These are phyloP conservation scores for Carallia pectinifolia DNA, from an alignment of 345 rosid species.

Conservation along the genomic window DNA sequence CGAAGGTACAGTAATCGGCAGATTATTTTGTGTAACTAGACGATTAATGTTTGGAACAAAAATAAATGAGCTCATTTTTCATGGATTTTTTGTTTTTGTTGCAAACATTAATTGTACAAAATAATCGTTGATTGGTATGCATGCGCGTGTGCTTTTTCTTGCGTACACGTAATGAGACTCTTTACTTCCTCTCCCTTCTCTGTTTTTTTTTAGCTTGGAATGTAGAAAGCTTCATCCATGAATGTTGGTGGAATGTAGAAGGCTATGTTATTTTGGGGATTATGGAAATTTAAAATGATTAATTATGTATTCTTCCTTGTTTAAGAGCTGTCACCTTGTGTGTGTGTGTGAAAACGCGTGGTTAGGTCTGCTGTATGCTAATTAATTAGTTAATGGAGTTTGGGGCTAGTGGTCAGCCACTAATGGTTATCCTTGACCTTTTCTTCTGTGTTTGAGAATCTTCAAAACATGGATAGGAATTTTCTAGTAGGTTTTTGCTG, in stretches of 20 bases:
- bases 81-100: too few species aligned
- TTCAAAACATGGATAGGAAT: not conserved
- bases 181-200: not conserved
- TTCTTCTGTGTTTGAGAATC: not conserved
- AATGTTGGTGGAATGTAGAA: not conserved
- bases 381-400: slow-evolving; percentile 5
- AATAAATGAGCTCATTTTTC: too few species aligned
- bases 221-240: not conserved
- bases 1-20: too few species aligned
- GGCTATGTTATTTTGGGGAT: not conserved
- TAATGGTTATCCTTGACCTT: not conserved
- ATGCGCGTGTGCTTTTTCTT: too few species aligned
- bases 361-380: slow-evolving; percentile 4
- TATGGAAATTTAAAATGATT: not conserved
- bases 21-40: too few species aligned
- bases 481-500: not conserved
- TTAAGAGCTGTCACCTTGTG: not conserved
- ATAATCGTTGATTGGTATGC: too few species aligned
- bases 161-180: too few species aligned
- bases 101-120: too few species aligned
- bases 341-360: not conserved
- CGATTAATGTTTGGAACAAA: too few species aligned
- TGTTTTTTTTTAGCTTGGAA: not conserved
- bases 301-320: not conserved
- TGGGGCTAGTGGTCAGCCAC: slow-evolving; percentile 4